These are phyloP conservation scores for Neofusicoccum laricinum DNA, from an alignment of 2,329 filamentous ascomycete species.

Conservation along the genomic window DNA sequence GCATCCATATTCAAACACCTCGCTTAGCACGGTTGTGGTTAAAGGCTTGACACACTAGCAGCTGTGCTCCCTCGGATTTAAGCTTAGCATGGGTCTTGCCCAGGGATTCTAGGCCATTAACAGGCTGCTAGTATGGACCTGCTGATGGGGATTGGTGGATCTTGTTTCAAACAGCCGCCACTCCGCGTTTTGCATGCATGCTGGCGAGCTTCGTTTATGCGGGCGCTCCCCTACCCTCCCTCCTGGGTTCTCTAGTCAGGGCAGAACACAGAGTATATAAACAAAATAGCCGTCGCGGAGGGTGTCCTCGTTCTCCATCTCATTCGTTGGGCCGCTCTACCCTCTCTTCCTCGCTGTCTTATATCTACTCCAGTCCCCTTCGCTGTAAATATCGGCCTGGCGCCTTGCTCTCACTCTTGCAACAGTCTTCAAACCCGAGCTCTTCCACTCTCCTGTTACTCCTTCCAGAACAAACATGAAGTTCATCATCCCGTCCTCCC, in stretches of 20 bases:
- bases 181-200: constrained; percentile 7
- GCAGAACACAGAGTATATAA: neutral
- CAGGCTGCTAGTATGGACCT: constrained; percentile 2
- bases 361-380: neutral
- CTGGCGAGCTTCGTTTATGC: neutral
- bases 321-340: neutral
- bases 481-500: constrained; percentile 7
- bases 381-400: constrained; percentile 7
- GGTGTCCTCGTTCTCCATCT: neutral
- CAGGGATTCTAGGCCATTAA: constrained; percentile 1
- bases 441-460: neutral
- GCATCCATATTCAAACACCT: neutral
- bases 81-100: neutral
- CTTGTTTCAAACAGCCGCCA: constrained; percentile 11
- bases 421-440: neutral
- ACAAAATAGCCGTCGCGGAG: constrained; percentile 4
- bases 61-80: no score
- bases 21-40: neutral
- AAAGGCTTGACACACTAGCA: no score
- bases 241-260: neutral
- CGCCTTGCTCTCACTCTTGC: neutral
- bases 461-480: neutral
- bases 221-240: neutral
- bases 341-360: neutral
- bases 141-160: constrained; percentile 13